Base-by-base conservation (phyloP, 768 basidiomycete species). In the Boletus rufocinnamomeus region DNA sequence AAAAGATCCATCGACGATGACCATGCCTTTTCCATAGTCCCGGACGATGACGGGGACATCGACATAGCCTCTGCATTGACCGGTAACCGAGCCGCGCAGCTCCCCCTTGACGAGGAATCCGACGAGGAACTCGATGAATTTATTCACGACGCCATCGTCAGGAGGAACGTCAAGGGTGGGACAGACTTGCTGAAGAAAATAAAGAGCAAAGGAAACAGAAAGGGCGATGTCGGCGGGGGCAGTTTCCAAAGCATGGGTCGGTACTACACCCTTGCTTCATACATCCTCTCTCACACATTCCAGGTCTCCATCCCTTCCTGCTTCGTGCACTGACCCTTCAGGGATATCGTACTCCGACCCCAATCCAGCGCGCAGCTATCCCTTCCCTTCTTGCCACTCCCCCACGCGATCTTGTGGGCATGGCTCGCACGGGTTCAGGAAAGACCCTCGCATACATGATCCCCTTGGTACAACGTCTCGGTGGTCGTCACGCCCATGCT, bases 351-450 rank as follows among this genome's bases (percentile, higher is more conserved):
- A 89, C 87, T 45, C 97, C 97, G 16, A 99, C 97, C 0, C 97
- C 97, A 0, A 98, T 99, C 50, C 97, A 99, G 73, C 86, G 96
- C 7, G 81, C 90, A 25, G 79, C 94, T 3, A 91, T 99, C 46
- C 97, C 97, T 7, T 79, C 87, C 21, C 83, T 97, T 43, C 83
- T 98, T 40, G 74, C 88, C 14, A 85, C 82, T 43, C 94, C 95
- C 41, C 93, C 95, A 10, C 80, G 91, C 52, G 95, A 97, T 75
- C 85, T 99, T 16, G 93, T 98, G 16, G 96, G 93, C 43, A 99
- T 98, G 97, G 96, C 97, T 38, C 84, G 97, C 38, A 99, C 97
- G 5, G 97, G 97, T 43, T 97, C 95, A 2, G 97, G 97, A 59
- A 98, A 98, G 77, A 95, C 95, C 11, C 83, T 99, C 37, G 96